A percentile compares a stretch with the other conserved stretches of the same genome.
These are phyloP conservation scores for Ammopiptanthus mongolicus DNA, from an alignment of 306 rosid species.

Conservation along the genomic window DNA sequence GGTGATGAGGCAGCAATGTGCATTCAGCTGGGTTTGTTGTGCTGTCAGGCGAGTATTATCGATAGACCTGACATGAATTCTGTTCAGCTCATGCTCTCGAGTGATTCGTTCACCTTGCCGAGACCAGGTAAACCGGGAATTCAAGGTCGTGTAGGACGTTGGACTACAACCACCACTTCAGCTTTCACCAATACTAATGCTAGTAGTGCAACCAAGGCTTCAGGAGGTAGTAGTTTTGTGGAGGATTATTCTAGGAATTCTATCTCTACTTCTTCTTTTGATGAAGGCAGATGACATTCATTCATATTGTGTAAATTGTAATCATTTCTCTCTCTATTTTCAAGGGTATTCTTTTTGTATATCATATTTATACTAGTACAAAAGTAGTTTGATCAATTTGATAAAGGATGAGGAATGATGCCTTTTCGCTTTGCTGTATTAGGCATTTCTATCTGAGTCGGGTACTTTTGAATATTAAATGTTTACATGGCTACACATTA, in stretches of 20 bases:
- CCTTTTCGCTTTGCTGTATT: not conserved
- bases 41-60: conserved; percentile 57
- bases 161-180: conserved; percentile 49
- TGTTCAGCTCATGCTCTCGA: conserved; percentile 75
- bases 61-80: conserved; percentile 87
- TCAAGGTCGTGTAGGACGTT: conserved; percentile 66
- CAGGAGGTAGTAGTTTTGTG: conserved; percentile 46
- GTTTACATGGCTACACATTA: not conserved
- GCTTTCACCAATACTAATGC: conserved; percentile 55
- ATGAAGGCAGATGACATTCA: conserved; percentile 54
- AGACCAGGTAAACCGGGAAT: conserved; percentile 72
- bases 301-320: not conserved
- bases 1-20: conserved; percentile 84
- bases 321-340: not conserved
- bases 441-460: not conserved
- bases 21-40: conserved; percentile 77
- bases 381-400: not conserved
- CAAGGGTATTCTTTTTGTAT: not conserved
- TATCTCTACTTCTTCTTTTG: conserved; percentile 68
- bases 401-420: not conserved
- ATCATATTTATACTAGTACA: not conserved
- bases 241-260: conserved; percentile 84
- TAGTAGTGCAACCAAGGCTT: conserved; percentile 44
- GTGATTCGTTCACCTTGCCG: conserved; percentile 76
- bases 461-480: not conserved